Evolutionary conservation across 176 grass and related monocot species (phyloP).

Genomic region (Zoysia pacifica): DNA sequence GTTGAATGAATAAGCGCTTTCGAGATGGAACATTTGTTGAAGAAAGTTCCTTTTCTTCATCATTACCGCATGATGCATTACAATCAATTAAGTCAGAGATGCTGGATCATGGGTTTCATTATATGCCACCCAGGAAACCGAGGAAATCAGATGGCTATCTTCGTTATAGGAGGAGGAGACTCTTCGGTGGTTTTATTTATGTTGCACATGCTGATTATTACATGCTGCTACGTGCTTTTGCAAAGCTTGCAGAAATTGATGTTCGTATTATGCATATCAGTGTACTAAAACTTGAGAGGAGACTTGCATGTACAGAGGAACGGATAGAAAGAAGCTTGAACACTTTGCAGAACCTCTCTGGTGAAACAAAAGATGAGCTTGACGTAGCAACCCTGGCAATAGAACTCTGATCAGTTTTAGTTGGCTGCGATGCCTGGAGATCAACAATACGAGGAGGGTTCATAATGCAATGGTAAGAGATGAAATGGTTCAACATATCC

Average conservation of each 20-base stretch:
- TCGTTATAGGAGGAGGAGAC: constrained; percentile 62
- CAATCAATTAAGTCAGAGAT: constrained; percentile 70
- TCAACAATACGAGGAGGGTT: not conserved
- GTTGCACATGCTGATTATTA: constrained; percentile 90
- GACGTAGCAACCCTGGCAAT: not conserved
- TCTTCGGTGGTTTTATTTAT: constrained; percentile 50
- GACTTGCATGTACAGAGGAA: constrained; percentile 65
- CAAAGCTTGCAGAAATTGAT: constrained; percentile 75
- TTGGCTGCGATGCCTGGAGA: not conserved
- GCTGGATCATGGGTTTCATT: constrained; percentile 72
- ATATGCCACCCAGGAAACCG: constrained; percentile 49
- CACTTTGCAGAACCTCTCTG: constrained; percentile 37
- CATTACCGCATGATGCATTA: constrained; percentile 42
- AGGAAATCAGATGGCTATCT: constrained; percentile 66
- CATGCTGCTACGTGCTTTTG: constrained; percentile 69
- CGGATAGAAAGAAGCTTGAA: constrained; percentile 47
- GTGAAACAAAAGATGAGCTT: constrained; percentile 7
- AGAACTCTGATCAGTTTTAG: not conserved
- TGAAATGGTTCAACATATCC: no score
- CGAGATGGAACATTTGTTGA: constrained; percentile 39
- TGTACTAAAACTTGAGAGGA: constrained; percentile 77
- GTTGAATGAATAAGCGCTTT: constrained; percentile 36
- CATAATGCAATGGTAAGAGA: not conserved
- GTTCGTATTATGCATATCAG: constrained; percentile 70
- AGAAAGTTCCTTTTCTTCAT: constrained; percentile 15